Base-by-base conservation (phyloP, 2,329 filamentous ascomycete species). In the Hymenoscyphus fructigenus region DNA sequence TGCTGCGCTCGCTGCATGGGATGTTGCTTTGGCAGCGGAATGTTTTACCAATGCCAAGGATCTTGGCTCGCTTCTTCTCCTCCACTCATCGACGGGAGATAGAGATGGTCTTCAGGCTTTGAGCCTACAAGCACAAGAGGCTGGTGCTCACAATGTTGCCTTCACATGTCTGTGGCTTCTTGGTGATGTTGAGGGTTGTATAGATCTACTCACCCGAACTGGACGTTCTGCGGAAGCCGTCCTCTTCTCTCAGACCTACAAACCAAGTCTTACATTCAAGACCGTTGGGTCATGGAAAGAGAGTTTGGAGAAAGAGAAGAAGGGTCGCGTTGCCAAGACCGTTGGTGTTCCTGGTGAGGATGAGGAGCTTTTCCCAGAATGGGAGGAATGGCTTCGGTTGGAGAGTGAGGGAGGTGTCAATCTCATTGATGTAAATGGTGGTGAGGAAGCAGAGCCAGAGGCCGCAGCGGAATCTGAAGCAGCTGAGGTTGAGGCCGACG, bases 191-290 rank as follows among this genome's bases (percentile, higher is more conserved):
- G 86, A 92, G 32, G 90, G 85, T 23, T 97, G 93, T 75, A 87
- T 94, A 26, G 87, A 92, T 64, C 84, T 96, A 6, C 85, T 99
- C 12, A 83, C 87, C 58, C 88, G 89, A 77, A 97, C 94, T 0
- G 89, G 89, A 70, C 86, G 95, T 57, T 80, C 88, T 41, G 89
- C 93, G 0, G 95, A 99, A 79, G 91, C 95, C 0, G 93, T 93
- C 0, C 83, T 99, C 32, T 96, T 98, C 76, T 88, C 92, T 4
- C 94, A 98, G 79, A 99, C 94, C 2, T 99, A 98, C 79, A 95
- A 93, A 81, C 95, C 95, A 0, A 93, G 90, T 68, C 78, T 88
- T 32, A 86, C 92, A 15, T 80, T 84, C 0, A 84, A 82, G 1
- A 83, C 93, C 0, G 92, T 91, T 5, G 82, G 83, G 66, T 79